These are phyloP conservation scores for Salix viminalis DNA, from an alignment of 345 rosid species.

Conservation along the genomic window DNA sequence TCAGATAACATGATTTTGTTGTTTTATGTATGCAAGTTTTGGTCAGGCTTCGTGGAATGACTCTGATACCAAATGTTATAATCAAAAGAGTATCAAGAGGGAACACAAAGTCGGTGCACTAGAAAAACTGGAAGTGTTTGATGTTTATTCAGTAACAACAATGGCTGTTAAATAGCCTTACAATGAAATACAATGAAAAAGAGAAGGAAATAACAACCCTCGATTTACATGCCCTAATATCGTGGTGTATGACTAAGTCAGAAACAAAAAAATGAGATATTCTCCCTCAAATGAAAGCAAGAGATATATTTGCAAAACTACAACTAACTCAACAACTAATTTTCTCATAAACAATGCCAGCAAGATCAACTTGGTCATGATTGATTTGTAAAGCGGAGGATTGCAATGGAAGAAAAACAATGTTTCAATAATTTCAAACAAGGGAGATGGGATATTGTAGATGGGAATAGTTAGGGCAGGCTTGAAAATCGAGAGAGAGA, in stretches of 20 bases:
- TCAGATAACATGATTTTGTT: neutral
- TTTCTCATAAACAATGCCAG: too few relatives aligned
- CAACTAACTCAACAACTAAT: too few relatives aligned
- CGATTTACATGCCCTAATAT: neutral
- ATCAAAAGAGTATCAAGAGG: too few relatives aligned
- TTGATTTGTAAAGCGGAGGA: neutral
- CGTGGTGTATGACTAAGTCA: too few relatives aligned
- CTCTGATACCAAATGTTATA: too few relatives aligned
- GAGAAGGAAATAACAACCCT: neutral
- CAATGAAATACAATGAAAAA: neutral
- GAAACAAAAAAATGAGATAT: too few relatives aligned
- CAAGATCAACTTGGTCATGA: too few relatives aligned
- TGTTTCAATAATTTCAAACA: neutral
- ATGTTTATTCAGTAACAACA: neutral
- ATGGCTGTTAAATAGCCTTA: neutral
- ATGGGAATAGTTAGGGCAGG: conserved; percentile 34
- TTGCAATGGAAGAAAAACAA: neutral
- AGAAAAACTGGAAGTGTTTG: neutral
- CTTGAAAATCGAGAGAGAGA: conserved; percentile 21
- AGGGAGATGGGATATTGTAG: neutral
- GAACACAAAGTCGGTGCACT: neutral
- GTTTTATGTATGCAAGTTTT: too few relatives aligned
- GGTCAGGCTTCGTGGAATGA: too few relatives aligned
- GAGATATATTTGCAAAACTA: too few relatives aligned
- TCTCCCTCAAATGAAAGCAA: too few relatives aligned